These are phyloP conservation scores for Talaromyces sp. DNA, from an alignment of 2,329 filamentous ascomycete species.

Conservation along the genomic window DNA sequence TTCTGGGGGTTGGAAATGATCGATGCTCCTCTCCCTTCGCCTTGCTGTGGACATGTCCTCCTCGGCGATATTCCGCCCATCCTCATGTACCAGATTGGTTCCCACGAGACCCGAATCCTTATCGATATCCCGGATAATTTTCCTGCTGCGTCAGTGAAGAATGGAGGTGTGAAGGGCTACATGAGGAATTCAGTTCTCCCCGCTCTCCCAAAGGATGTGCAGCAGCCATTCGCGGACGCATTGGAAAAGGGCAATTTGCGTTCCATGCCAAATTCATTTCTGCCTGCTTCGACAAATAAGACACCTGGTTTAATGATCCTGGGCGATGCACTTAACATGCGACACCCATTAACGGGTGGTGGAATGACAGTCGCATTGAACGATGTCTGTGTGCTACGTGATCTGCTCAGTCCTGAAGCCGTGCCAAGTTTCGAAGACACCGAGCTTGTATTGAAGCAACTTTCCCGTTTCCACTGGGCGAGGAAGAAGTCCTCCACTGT, in stretches of 20 bases:
- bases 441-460: slow-evolving; percentile 65
- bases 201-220: slow-evolving; percentile 70
- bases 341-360: slow-evolving; percentile 94
- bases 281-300: slow-evolving; percentile 75
- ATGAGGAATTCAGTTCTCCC: slow-evolving; percentile 79
- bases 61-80: slow-evolving; percentile 77
- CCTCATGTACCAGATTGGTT: slow-evolving; percentile 95
- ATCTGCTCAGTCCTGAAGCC: slow-evolving; percentile 69
- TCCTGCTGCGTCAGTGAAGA: slow-evolving; percentile 70
- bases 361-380: slow-evolving; percentile 98
- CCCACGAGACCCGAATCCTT: slow-evolving; percentile 86
- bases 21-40: slow-evolving; percentile 76
- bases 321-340: slow-evolving; percentile 98
- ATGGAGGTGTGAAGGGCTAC: slow-evolving; percentile 84
- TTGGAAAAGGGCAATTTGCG: slow-evolving; percentile 78
- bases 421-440: slow-evolving; percentile 73
- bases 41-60: slow-evolving; percentile 82
- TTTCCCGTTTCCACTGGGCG: slow-evolving; percentile 80
- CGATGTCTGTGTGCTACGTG: slow-evolving; percentile 77
- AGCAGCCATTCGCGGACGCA: slow-evolving; percentile 73
- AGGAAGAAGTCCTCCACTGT: slow-evolving; percentile 81
- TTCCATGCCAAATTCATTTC: slow-evolving; percentile 94
- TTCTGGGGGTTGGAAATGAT: slow-evolving; percentile 94
- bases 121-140: slow-evolving; percentile 82
- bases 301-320: slow-evolving; percentile 76